These are phyloP conservation scores for Tuber borchii DNA, from an alignment of 495 filamentous ascomycete species.

Conservation along the genomic window DNA sequence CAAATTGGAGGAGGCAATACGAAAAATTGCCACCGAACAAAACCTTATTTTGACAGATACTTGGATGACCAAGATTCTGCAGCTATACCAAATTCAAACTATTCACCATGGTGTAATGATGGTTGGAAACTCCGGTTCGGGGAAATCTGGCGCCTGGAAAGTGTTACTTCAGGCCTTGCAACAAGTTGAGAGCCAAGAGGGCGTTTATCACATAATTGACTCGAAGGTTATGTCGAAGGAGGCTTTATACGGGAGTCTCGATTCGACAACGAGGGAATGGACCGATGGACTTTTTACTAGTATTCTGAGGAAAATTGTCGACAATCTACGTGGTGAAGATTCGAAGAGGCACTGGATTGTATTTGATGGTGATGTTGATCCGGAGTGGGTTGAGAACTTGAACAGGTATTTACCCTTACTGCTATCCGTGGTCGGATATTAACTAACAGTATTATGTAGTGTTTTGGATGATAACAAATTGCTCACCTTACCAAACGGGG, in stretches of 20 bases:
- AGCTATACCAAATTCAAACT: conserved; percentile 93
- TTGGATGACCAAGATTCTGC: conserved; percentile 94
- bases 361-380: conserved; percentile 97
- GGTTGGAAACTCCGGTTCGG: conserved; percentile 91
- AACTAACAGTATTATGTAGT: conserved; percentile 43
- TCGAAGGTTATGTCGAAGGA: conserved; percentile 99
- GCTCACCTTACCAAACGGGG: conserved; percentile 90
- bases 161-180: conserved; percentile 90
- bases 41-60: conserved; percentile 81
- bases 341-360: conserved; percentile 98
- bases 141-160: conserved; percentile 92
- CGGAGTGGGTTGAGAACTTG: conserved; percentile 98
- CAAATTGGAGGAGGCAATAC: conserved; percentile 72
- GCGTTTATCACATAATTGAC: conserved; percentile 94
- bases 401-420: conserved; percentile 53
- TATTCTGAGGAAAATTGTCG: conserved; percentile 94
- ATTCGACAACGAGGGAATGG: conserved; percentile 96
- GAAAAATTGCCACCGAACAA: conserved; percentile 69
- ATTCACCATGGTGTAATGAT: conserved; percentile 99
- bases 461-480: conserved; percentile 98
- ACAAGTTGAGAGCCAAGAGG: conserved; percentile 80
- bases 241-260: conserved; percentile 84
- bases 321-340: conserved; percentile 95
- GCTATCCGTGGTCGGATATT: not conserved
- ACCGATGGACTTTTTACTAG: conserved; percentile 97